phyloP scores from a whole-genome alignment of 1,284 basidiomycete genomes.

The Austropuccinia psidii region DNA sequence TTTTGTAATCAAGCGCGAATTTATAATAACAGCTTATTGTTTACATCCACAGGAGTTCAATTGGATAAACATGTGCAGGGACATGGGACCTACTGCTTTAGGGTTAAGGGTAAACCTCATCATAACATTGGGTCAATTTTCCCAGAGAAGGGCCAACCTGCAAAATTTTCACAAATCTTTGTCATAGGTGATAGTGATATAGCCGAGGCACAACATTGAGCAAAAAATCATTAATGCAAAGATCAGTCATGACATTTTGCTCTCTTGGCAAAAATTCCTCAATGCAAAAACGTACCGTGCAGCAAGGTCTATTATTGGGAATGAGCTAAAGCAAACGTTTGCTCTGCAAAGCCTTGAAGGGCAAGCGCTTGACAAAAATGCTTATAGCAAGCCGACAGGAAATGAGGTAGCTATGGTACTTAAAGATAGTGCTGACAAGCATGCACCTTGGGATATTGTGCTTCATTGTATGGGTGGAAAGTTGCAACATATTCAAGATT shows the following conservation, averaged over 20 bases:
- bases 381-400: neutral
- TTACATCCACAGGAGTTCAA: neutral
- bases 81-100: neutral
- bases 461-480: neutral
- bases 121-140: neutral
- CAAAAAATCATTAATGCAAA: neutral
- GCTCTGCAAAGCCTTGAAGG: too few relatives aligned
- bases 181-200: neutral
- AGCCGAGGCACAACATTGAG: neutral
- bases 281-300: neutral
- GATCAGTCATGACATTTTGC: neutral
- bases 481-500: neutral
- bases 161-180: conserved; percentile 5
- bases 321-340: neutral
- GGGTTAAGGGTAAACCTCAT: neutral
- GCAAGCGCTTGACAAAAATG: neutral
- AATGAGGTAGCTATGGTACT: neutral
- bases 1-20: neutral
- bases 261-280: neutral
- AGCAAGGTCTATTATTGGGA: neutral
- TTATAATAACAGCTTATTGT: neutral
- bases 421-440: neutral
- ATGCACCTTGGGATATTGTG: neutral
- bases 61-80: neutral
- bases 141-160: neutral